Evolutionary conservation across 2,329 filamentous ascomycete species (phyloP).

Genomic region (Aquanectria penicillioides): DNA sequence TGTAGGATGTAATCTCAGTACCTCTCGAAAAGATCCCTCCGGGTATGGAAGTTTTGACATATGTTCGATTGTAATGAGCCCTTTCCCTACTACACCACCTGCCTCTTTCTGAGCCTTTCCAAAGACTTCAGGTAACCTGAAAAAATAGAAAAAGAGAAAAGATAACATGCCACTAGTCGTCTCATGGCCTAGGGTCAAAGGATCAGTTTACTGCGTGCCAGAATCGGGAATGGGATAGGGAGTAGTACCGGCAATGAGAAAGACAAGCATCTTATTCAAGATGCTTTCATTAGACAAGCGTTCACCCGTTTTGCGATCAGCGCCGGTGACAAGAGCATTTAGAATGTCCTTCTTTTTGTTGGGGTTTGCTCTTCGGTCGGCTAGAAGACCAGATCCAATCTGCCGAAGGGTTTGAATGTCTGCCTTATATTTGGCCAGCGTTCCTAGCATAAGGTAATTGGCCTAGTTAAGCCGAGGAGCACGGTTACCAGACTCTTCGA

Average conservation of each 20-base stretch:
- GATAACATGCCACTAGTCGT: constrained; percentile 72
- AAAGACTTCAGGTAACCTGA: constrained; percentile 66
- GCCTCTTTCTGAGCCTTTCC: constrained; percentile 70
- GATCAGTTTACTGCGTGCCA: background rate
- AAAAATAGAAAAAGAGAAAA: constrained; percentile 68
- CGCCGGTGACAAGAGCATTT: constrained; percentile 72
- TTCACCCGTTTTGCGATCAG: constrained; percentile 71
- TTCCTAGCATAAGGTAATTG: constrained; percentile 55
- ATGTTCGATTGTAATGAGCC: constrained; percentile 66
- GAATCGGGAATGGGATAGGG: background rate
- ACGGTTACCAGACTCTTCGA: constrained; percentile 64
- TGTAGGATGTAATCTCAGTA: constrained; percentile 41
- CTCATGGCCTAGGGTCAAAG: constrained; percentile 60
- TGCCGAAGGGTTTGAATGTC: constrained; percentile 63
- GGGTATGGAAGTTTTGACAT: constrained; percentile 71
- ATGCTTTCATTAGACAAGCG: constrained; percentile 68
- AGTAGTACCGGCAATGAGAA: constrained; percentile 65
- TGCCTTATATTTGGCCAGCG: constrained; percentile 56
- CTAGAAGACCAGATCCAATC: constrained; percentile 65
- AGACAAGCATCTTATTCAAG: constrained; percentile 74
- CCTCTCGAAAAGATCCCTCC: constrained; percentile 70
- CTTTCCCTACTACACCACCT: constrained; percentile 66
- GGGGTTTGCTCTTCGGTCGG: constrained; percentile 60
- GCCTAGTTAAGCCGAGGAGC: constrained; percentile 57
- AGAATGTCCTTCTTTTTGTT: constrained; percentile 70